Evolutionary conservation across 2,329 filamentous ascomycete species (phyloP).

Genomic region (Didymosphaeria variabile): DNA sequence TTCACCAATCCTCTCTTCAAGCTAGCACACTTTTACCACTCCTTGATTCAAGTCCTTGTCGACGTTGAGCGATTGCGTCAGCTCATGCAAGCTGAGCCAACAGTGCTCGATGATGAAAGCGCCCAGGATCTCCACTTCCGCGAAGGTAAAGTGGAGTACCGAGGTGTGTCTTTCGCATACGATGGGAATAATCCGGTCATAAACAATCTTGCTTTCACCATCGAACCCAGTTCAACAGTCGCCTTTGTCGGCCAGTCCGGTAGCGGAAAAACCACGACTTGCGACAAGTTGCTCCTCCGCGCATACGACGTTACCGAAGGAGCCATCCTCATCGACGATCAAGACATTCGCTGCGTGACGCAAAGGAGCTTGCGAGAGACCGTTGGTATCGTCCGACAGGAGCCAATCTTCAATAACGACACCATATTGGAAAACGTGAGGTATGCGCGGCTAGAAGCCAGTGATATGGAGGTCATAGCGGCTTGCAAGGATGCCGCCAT

Average conservation of each 20-base stretch:
- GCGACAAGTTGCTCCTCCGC: conserved; percentile 65
- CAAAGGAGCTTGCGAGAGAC: conserved; percentile 63
- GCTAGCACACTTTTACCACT: conserved; percentile 56
- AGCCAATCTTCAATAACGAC: conserved; percentile 67
- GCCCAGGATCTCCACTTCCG: conserved; percentile 49
- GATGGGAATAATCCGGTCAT: conserved; percentile 48
- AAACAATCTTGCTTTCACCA: conserved; percentile 58
- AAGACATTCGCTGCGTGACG: conserved; percentile 65
- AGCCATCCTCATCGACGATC: conserved; percentile 62
- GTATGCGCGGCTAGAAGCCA: conserved; percentile 66
- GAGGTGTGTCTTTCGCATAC: conserved; percentile 63
- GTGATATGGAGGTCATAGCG: conserved; percentile 64
- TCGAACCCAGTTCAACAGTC: conserved; percentile 60
- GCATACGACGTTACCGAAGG: conserved; percentile 65
- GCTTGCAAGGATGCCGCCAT: conserved; percentile 68
- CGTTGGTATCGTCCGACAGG: conserved; percentile 70
- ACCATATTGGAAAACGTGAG: conserved; percentile 69
- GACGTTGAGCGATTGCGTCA: conserved; percentile 67
- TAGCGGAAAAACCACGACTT: conserved; percentile 64
- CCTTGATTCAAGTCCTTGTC: conserved; percentile 61
- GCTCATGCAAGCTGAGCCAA: conserved; percentile 63
- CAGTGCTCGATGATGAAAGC: conserved; percentile 53
- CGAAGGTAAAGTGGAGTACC: conserved; percentile 59
- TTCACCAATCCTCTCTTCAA: conserved; percentile 54
- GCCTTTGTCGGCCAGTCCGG: conserved; percentile 68